phyloP scores from a whole-genome alignment of 495 filamentous ascomycete genomes.

The Xylaria cubensis region DNA sequence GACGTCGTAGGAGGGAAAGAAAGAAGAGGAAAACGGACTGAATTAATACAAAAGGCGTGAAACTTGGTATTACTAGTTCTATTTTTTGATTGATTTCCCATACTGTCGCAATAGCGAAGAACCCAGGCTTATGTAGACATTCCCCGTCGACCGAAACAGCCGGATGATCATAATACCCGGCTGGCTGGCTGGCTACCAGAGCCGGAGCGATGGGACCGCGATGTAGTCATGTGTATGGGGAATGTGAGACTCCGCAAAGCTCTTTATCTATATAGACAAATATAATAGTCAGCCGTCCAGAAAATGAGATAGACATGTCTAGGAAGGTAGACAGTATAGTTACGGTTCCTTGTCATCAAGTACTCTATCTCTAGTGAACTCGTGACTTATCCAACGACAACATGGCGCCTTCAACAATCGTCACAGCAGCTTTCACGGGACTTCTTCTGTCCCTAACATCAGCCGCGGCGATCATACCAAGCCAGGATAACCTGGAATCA shows the following conservation, averaged over 20 bases:
- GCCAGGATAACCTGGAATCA: neutral
- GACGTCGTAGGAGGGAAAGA: neutral
- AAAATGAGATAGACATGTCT: neutral
- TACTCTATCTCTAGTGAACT: neutral
- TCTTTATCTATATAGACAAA: neutral
- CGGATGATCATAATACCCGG: slow-evolving; percentile 9
- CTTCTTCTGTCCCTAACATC: slow-evolving; percentile 9
- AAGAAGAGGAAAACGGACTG: no score
- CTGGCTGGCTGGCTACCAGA: neutral
- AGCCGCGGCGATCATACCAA: slow-evolving; percentile 15
- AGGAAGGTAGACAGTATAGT: neutral
- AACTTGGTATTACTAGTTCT: neutral
- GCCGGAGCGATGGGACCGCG: slow-evolving; percentile 1
- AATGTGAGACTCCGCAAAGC: neutral
- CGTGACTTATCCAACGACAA: neutral
- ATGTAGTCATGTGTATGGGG: neutral
- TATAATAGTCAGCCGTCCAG: neutral
- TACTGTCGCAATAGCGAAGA: neutral
- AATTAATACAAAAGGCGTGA: neutral
- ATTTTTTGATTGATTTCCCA: neutral
- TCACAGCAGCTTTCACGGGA: neutral
- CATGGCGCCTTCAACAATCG: neutral
- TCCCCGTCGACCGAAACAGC: slow-evolving; percentile 3
- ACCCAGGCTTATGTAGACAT: neutral
- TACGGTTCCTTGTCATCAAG: neutral